Evolutionary conservation across 352 stramenopile species (phyloP).

Genomic region (Globisporangium alternatum): DNA sequence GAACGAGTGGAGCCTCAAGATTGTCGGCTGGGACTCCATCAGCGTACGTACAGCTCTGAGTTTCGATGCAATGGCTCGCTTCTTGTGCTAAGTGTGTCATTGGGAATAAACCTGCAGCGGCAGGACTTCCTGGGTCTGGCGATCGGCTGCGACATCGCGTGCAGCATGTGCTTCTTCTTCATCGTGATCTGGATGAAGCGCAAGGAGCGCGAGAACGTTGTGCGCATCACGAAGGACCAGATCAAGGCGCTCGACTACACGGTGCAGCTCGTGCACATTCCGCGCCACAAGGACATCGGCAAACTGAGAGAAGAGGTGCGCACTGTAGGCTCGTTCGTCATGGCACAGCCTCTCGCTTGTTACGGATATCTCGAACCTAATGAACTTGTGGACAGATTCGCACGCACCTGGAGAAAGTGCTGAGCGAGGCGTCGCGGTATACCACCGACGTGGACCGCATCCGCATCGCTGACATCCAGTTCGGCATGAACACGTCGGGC

Average conservation of each 20-base stretch:
- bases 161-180: conserved; percentile 62
- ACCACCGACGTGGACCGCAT: conserved; percentile 56
- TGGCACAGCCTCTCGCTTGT: background rate
- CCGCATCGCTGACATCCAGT: conserved; percentile 74
- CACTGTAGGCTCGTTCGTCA: background rate
- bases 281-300: conserved; percentile 52
- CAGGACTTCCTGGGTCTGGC: conserved; percentile 66
- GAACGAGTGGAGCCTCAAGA: conserved; percentile 66
- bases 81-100: too few relatives aligned
- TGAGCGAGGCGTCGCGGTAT: conserved; percentile 52
- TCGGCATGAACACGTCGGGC: conserved; percentile 61
- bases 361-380: background rate
- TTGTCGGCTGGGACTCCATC: conserved; percentile 79
- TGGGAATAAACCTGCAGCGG: conserved; percentile 27
- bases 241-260: conserved; percentile 78
- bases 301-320: conserved; percentile 60
- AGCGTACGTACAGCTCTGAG: conserved; percentile 33
- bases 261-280: conserved; percentile 68
- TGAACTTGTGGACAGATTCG: conserved; percentile 38
- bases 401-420: conserved; percentile 53
- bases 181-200: conserved; percentile 68
- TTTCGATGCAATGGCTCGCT: background rate
- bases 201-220: conserved; percentile 66
- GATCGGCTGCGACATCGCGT: conserved; percentile 67
- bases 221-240: conserved; percentile 54